Percentiles rank a stretch among this genome's conserved stretches.
Evolutionary conservation across 2,329 filamentous ascomycete species (phyloP).

Genomic region (Thelonectria olida): DNA sequence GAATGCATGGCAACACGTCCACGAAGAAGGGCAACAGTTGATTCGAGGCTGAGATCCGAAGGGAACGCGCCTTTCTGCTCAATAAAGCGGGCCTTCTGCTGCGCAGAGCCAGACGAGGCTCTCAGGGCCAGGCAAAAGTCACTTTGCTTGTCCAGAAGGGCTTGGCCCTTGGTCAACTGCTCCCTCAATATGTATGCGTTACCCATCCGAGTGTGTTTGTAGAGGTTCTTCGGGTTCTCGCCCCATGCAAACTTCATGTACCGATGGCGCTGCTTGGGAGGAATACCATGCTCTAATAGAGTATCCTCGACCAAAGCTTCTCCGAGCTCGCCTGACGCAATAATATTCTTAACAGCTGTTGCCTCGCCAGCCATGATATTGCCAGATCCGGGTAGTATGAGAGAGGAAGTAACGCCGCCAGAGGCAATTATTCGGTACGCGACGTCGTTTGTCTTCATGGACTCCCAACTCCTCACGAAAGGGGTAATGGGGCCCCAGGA

Average conservation of each 20-base stretch:
- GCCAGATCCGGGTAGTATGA: constrained; percentile 2
- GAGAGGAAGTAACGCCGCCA: not conserved
- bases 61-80: constrained; percentile 31
- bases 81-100: not conserved
- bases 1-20: constrained; percentile 53
- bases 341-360: not conserved
- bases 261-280: too few species aligned
- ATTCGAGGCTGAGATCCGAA: constrained; percentile 50
- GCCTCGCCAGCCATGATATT: constrained; percentile 8
- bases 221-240: not conserved
- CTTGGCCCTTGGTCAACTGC: not conserved
- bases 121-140: not conserved
- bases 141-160: not conserved
- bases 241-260: constrained; percentile 10
- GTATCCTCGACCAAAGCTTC: not conserved
- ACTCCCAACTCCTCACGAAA: constrained; percentile 40
- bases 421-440: constrained; percentile 50
- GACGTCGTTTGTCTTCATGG: constrained; percentile 52
- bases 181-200: constrained; percentile 1
- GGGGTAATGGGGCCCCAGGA: constrained; percentile 36
- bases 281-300: constrained; percentile 1
- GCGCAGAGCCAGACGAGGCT: not conserved
- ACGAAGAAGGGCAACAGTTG: constrained; percentile 50
- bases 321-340: not conserved
- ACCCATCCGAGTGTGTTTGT: not conserved